Conservation (phyloP, 139 green algal species). For the Gonium pectorale region DNA sequence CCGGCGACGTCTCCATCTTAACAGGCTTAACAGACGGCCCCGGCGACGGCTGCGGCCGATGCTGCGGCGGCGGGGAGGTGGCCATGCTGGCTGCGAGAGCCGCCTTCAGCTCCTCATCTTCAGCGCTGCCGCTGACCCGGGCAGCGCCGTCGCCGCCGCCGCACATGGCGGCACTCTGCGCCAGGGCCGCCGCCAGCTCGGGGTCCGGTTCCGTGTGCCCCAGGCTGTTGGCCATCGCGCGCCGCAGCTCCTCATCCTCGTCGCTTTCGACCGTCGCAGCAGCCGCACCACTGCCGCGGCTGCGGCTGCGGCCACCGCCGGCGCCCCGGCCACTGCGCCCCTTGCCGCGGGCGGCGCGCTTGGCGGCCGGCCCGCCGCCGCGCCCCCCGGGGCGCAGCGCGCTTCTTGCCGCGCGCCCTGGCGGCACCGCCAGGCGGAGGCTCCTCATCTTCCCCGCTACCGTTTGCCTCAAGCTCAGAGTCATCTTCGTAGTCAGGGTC, state of each 20-base stretch:
- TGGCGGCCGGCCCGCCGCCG: neutral
- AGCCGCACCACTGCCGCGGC: neutral
- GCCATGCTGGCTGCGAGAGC: too few species aligned
- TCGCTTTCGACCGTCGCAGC: neutral
- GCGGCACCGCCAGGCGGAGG: neutral
- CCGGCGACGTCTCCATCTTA: too few species aligned
- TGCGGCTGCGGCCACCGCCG: neutral
- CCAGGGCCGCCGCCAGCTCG: too few species aligned
- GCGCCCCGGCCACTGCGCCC: neutral
- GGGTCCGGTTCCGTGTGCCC: too few species aligned
- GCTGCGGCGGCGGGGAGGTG: too few species aligned
- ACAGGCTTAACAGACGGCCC: too few species aligned
- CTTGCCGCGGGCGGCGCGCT: too few species aligned
- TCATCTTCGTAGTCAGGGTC: constrained; percentile 22
- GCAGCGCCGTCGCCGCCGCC: too few species aligned
- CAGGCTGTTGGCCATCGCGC: neutral
- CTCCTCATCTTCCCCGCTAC: neutral
- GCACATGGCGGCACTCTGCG: too few species aligned
- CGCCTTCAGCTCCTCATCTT: too few species aligned
- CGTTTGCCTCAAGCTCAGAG: neutral
- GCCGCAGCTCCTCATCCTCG: neutral
- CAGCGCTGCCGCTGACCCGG: too few species aligned
- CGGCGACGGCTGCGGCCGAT: too few species aligned
- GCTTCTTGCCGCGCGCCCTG: constrained; percentile 1
- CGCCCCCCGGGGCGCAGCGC: neutral